phyloP scores from a whole-genome alignment of 768 basidiomycete genomes.

The Pulveroboletus sp. region DNA sequence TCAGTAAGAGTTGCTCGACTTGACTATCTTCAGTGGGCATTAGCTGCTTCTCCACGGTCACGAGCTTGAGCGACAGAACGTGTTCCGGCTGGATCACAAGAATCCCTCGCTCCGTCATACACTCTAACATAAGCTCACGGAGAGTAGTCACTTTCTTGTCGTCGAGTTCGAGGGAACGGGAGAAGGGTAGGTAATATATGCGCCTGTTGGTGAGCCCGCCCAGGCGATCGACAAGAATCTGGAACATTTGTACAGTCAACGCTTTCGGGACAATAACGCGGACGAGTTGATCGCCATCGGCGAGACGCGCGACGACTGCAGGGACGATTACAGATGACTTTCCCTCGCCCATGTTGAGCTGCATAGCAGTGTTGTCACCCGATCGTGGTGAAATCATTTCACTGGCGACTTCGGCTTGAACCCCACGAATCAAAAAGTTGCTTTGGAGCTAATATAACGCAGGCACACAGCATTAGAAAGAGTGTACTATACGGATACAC shows the following conservation, averaged over 20 bases:
- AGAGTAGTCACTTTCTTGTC: conserved; percentile 22
- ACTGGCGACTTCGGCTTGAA: conserved; percentile 40
- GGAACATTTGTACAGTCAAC: conserved; percentile 46
- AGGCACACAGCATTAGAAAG: neutral
- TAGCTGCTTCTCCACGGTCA: conserved; percentile 39
- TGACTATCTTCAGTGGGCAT: neutral
- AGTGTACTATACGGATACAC: neutral
- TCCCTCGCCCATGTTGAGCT: conserved; percentile 60
- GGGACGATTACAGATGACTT: conserved; percentile 50
- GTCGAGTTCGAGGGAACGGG: conserved; percentile 34
- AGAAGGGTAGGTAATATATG: conserved; percentile 49
- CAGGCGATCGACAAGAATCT: conserved; percentile 41
- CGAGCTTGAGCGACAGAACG: conserved; percentile 47
- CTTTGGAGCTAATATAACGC: conserved; percentile 38
- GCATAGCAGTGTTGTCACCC: conserved; percentile 37
- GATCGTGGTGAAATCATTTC: conserved; percentile 45
- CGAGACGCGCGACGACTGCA: conserved; percentile 36
- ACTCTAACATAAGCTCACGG: conserved; percentile 34
- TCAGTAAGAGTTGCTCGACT: conserved; percentile 21
- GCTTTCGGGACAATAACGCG: conserved; percentile 51
- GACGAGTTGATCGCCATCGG: conserved; percentile 41
- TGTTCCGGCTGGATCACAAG: conserved; percentile 52
- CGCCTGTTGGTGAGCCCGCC: conserved; percentile 44
- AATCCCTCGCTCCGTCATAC: conserved; percentile 39
- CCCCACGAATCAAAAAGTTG: conserved; percentile 39